Base-by-base conservation (phyloP, 805 yeast species). In the Candida anglica region DNA sequence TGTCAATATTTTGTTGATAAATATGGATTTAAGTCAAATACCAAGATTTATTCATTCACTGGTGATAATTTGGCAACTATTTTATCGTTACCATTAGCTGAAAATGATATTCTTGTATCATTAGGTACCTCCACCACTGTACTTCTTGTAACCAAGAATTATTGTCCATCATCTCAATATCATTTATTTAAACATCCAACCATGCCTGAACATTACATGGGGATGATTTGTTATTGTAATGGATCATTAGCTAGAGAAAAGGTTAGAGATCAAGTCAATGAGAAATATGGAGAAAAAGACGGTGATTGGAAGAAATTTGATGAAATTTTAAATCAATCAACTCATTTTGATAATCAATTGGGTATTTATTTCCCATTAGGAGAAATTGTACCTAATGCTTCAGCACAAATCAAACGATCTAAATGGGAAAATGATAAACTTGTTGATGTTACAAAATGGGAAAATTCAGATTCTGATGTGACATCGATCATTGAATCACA, bases 111-210 rank as follows among this genome's bases (percentile, higher is more conserved):
- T 15, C 67, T 89, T 43, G 71, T 89, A 2, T 84, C 95, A 2
- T 66, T 89, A 55, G 97, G 96, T 0, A 88, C 96, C 0, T 81
- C 93, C n/a, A 88, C 97, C 2, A 88, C 97, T 0, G 86, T 86
- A 3, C 67, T 89, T 22, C 60, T 88, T 30, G 80, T 88, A 27
- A 88, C 96, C 5, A 81, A 86, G 39, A 71, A 77, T 37, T 88
- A 80, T 52, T 69, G 69, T 14, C 88, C 96, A 2, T 81, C 89
- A 1, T 77, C 86, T 5, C 83, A 81, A 46, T 88, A 87, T 53
- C 96, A 88, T 52, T 58, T 87, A 43, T 88, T 88, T 63, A 77
- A 77, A 42, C 96, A 89, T 53, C 96, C 97, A 6, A 82, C 94
- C 0, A 73, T 84, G 41, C 73, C 75, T 0, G 70, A 69, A 23